Conservation (phyloP, 2,329 filamentous ascomycete species). For the Camillea tinctor region DNA sequence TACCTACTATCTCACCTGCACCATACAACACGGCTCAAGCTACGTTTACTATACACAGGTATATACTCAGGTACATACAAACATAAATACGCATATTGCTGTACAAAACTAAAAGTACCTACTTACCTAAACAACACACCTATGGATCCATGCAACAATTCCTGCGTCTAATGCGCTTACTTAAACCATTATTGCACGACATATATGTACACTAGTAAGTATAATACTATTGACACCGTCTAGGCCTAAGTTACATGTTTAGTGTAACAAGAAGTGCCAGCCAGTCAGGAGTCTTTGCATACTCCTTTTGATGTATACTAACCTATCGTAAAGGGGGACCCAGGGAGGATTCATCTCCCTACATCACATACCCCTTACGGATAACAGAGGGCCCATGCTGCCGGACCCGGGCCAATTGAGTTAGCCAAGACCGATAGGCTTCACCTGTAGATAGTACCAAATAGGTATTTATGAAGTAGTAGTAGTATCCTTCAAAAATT, state of each 20-base stretch:
- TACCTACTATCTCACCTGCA: too few relatives aligned
- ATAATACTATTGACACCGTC: not conserved
- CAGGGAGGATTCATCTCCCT: not conserved
- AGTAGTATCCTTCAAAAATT: not conserved
- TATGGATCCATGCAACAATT: too few relatives aligned
- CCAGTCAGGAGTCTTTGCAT: not conserved
- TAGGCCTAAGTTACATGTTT: not conserved
- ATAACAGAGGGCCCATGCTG: not conserved
- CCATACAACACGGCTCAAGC: too few relatives aligned
- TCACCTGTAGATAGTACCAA: too few relatives aligned
- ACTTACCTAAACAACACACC: not conserved
- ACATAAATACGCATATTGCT: too few relatives aligned
- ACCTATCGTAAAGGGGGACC: not conserved
- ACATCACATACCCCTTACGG: not conserved
- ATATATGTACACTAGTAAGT: too few relatives aligned
- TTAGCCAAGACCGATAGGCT: not conserved
- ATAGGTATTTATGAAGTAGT: not conserved
- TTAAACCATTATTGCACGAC: not conserved
- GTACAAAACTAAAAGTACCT: too few relatives aligned
- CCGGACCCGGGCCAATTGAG: not conserved
- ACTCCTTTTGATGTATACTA: not conserved
- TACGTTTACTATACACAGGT: too few relatives aligned
- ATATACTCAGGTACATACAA: too few relatives aligned
- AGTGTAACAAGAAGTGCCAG: not conserved
- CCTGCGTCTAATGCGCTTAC: not conserved